Evolutionary conservation across 768 basidiomycete species (phyloP).

Genomic region (Hygrophorus pudorinus): DNA sequence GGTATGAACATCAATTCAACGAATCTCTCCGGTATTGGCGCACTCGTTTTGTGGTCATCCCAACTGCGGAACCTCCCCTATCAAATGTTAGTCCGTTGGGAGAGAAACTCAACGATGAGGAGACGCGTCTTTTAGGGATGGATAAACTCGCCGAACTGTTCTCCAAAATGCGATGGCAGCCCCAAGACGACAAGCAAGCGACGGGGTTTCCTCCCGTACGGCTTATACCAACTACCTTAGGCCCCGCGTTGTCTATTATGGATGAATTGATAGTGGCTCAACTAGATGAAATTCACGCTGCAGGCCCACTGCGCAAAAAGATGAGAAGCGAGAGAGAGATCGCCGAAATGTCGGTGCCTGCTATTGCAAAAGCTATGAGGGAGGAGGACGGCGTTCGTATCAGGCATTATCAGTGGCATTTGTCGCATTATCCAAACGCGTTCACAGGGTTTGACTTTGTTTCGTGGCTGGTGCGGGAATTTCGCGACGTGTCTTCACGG

Average conservation of each 20-base stretch:
- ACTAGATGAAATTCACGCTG: slow-evolving; percentile 70
- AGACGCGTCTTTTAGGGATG: slow-evolving; percentile 80
- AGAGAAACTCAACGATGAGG: slow-evolving; percentile 77
- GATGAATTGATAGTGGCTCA: slow-evolving; percentile 75
- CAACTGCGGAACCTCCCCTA: slow-evolving; percentile 61
- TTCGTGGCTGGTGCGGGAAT: slow-evolving; percentile 87
- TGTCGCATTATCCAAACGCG: slow-evolving; percentile 59
- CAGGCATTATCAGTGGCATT: slow-evolving; percentile 80
- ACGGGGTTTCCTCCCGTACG: slow-evolving; percentile 58
- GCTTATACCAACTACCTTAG: slow-evolving; percentile 77
- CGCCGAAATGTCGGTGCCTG: slow-evolving; percentile 46
- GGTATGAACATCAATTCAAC: slow-evolving; percentile 71
- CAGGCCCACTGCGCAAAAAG: slow-evolving; percentile 69
- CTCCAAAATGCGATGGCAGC: slow-evolving; percentile 72
- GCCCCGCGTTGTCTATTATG: slow-evolving; percentile 67
- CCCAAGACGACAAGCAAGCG: slow-evolving; percentile 44
- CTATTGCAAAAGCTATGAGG: slow-evolving; percentile 76
- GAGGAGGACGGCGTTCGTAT: slow-evolving; percentile 80
- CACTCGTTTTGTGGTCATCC: slow-evolving; percentile 88
- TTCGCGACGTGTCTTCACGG: slow-evolving; percentile 76
- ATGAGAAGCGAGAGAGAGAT: slow-evolving; percentile 72
- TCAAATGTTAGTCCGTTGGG: slow-evolving; percentile 48
- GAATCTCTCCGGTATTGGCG: slow-evolving; percentile 89
- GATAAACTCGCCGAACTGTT: slow-evolving; percentile 88
- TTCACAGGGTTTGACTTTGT: slow-evolving; percentile 89